Base-by-base conservation (phyloP, 2,329 filamentous ascomycete genomes). In the Epichloe uncinata region DNA sequence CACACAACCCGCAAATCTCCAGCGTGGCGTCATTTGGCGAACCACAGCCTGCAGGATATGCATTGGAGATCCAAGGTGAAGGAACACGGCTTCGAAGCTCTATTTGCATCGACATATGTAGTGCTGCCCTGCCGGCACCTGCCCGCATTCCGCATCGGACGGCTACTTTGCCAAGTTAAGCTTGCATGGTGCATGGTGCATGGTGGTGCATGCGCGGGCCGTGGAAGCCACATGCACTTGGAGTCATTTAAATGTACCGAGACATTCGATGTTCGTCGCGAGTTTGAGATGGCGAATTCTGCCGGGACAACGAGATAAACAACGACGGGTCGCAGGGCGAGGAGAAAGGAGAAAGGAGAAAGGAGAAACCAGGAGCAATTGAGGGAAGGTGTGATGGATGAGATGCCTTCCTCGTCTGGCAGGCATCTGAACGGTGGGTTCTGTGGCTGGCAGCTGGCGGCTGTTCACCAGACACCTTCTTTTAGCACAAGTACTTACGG, bases 1-100 rank as follows among this genome's bases (percentile, higher is more conserved):
- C 48, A 56, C 55, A 53, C 53, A 33, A 40, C 33, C 43, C 40
- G 41, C 30, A 41, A 33, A 44, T 37, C 16, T 43, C 50, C 50
- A 54, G 44, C 35, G 43, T 48, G 50, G 52, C 50, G 50, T 45
- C 45, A 18, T 20, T 16, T 33, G 40, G 35, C 48, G 84, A 47
- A 50, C 42, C 47, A 50, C 48, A 47, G 37, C 40, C 11, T 30
- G 34, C 47, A 34, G n/a, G 13, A 38, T 6, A 47, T 16, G 43
- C 22, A 37, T 15, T 26, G 34, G 33, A 16, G 33, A 16, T 20
- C 33, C 26, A 20, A 20, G 33, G 35, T 46, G 33, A 38, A 30
- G 26, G 15, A 33, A 15, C 18, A 18, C 35, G 42, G 46, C 36
- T 40, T 30, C 8, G 13, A 8, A 42, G 34, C 40, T n/a, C 22